phyloP scores from a whole-genome alignment of 139 green algal genomes.

The Chlamydomonas eustigma region DNA sequence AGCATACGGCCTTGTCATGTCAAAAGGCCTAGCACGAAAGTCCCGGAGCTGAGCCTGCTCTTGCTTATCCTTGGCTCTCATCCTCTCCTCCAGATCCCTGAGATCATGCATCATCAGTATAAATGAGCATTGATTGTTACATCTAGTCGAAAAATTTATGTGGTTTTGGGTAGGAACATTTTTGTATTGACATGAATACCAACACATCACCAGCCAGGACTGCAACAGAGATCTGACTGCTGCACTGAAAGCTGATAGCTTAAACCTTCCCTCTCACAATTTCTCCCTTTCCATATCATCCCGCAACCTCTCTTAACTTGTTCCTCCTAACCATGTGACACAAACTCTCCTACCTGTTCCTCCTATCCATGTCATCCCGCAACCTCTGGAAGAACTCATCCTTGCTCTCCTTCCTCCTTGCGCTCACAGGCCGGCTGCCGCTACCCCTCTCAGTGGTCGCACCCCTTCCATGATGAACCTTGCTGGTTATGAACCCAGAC shows the following conservation, averaged over 20 bases:
- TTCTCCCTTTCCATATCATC: neutral
- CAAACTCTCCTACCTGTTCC: too few species aligned
- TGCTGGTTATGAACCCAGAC: neutral
- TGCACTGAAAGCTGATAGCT: too few species aligned
- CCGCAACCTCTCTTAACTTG: conserved; percentile 2
- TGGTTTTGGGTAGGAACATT: too few species aligned
- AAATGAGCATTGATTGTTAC: too few species aligned
- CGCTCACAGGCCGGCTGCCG: too few species aligned
- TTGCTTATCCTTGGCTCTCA: neutral
- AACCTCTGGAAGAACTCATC: neutral
- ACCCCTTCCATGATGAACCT: neutral
- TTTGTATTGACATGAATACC: too few species aligned
- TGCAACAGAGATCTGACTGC: too few species aligned
- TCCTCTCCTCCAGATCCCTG: neutral
- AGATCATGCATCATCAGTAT: too few species aligned
- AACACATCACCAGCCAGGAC: too few species aligned
- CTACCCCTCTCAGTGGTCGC: neutral
- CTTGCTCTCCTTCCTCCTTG: neutral
- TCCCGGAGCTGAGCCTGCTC: neutral
- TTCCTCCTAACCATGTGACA: too few species aligned
- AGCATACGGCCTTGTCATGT: neutral
- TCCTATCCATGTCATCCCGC: neutral
- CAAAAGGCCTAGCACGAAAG: neutral
- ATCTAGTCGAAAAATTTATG: too few species aligned
- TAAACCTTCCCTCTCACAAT: too few species aligned